These are phyloP conservation scores for Thalassia testudinum DNA, from an alignment of 116 monocot genomes.

Conservation along the genomic window DNA sequence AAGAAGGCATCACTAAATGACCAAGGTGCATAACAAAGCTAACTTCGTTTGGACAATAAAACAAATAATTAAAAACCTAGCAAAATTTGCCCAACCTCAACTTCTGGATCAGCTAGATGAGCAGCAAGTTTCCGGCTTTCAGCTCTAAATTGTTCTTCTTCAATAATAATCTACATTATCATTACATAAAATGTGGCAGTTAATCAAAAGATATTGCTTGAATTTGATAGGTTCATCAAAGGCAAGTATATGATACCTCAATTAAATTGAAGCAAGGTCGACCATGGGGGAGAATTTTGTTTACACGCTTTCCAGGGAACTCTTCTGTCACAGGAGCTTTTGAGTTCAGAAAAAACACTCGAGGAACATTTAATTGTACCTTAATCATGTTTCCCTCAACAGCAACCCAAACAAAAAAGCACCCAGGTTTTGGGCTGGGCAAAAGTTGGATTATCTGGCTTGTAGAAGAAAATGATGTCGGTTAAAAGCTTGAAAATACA, in stretches of 20 bases:
- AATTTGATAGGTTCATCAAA: neutral
- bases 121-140: constrained; percentile 82
- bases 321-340: constrained; percentile 76
- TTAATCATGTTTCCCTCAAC: constrained; percentile 75
- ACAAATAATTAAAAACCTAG: no score
- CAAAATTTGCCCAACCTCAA: constrained; percentile 36
- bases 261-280: constrained; percentile 74
- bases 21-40: no score
- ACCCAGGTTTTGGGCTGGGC: constrained; percentile 44
- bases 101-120: constrained; percentile 86
- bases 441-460: constrained; percentile 79
- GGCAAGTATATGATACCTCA: constrained; percentile 27
- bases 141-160: constrained; percentile 63
- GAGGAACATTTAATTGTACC: constrained; percentile 51
- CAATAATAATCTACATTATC: constrained; percentile 53
- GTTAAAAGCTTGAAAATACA: no score
- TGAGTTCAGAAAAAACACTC: constrained; percentile 85
- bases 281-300: constrained; percentile 88
- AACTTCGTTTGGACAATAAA: no score
- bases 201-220: neutral
- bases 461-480: neutral
- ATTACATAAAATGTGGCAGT: neutral
- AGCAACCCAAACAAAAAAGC: constrained; percentile 79
- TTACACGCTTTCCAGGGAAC: constrained; percentile 80
- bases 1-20: no score